Evolutionary conservation across 2,329 filamentous ascomycete genomes (phyloP).

Genomic region (Fusarium duplospermum): DNA sequence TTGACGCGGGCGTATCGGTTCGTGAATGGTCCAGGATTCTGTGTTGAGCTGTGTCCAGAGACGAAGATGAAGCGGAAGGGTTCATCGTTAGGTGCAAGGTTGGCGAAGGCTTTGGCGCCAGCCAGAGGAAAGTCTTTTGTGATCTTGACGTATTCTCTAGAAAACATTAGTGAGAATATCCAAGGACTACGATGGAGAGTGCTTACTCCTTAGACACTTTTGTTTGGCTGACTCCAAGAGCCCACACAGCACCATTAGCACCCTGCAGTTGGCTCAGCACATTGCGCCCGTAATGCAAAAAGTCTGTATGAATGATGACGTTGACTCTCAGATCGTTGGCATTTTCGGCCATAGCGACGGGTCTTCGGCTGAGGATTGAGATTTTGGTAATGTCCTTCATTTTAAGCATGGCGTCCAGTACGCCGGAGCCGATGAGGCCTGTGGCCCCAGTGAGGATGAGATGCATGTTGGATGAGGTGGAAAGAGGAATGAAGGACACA

Average conservation of each 20-base stretch:
- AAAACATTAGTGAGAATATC: not conserved
- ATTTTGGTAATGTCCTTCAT: constrained; percentile 32
- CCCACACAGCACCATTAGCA: constrained; percentile 32
- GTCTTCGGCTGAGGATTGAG: constrained; percentile 31
- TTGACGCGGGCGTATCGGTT: constrained; percentile 26
- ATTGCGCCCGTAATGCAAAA: constrained; percentile 12
- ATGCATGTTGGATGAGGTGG: constrained; percentile 19
- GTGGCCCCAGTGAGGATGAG: constrained; percentile 46
- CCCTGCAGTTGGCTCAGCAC: constrained; percentile 24
- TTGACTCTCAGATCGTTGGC: constrained; percentile 25
- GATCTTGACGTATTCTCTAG: constrained; percentile 30
- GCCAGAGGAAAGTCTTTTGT: constrained; percentile 29
- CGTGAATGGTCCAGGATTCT: constrained; percentile 18
- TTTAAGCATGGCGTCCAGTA: constrained; percentile 37
- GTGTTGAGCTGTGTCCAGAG: constrained; percentile 17
- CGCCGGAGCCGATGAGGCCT: constrained; percentile 29
- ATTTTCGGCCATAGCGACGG: constrained; percentile 22
- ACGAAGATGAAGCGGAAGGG: constrained; percentile 35
- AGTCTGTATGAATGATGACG: constrained; percentile 29
- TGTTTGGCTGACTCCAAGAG: constrained; percentile 32
- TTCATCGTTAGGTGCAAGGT: constrained; percentile 12
- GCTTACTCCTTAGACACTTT: constrained; percentile 36
- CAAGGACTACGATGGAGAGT: no score
- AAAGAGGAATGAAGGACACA: not conserved
- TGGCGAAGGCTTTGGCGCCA: constrained; percentile 24